Evolutionary conservation across 2,329 filamentous ascomycete species (phyloP), one percentile per base, ranked within the genome.

Genomic region (Aspergillus persii): DNA sequence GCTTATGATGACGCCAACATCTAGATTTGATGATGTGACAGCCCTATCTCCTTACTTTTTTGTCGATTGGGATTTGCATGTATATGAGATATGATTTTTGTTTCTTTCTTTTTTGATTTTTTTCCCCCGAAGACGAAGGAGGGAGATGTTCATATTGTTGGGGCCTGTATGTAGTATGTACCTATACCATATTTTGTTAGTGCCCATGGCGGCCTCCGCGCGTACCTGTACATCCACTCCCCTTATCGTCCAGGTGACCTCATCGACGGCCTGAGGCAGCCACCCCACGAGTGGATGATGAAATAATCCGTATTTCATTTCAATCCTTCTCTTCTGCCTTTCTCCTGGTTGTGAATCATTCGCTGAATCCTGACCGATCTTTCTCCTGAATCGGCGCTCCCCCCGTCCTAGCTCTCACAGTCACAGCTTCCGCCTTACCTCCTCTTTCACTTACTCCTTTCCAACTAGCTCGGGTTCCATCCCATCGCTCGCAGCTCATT

Each of bases 1-100:
- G 51, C 47, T 56, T 41, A 63, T 59, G 61, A 65, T 62, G 60
- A 61, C 59, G 58, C 50, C 54, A 50, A 62, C 53, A 61, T 62
- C 62, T 63, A 64, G 62, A 65, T 48, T 49, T 66, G 58, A 66
- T 58, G 64, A 66, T 59, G 52, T 61, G 30, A 66, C 63, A 62
- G 60, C 64, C 58, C 27, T 48, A 8, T 48, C 48, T 23, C 7
- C 50, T 47, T n/a, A 15, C 48, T 33, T 11, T 44, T 54, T 51
- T 31, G 41, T 56, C 30, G 48, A n/a, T 27, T 39, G 11, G 3
- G 39, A 33, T 56, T 47, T 55, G 39, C 23, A 52, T 54, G 57
- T 58, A 55, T 27, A 52, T 54, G 49, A 52, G 49, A 36, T 23
- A 58, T 48, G 53, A 53, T 52, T 41, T 50, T 57, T 30, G 53